Conservation (phyloP, 805 yeast species). For the Barnettozyma californica region DNA sequence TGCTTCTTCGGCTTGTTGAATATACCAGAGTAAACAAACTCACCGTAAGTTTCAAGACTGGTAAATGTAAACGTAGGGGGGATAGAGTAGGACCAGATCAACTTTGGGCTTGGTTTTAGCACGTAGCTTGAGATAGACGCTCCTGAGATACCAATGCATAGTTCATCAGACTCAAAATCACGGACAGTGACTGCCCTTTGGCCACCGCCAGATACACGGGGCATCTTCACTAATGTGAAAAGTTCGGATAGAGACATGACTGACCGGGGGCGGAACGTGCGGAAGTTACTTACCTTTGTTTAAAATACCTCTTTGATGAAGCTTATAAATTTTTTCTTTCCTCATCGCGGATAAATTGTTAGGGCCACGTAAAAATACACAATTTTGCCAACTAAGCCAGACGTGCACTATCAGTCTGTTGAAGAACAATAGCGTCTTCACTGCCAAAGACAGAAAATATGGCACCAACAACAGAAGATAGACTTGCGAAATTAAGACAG, state of each 20-base stretch:
- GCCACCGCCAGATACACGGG: conserved; percentile 19
- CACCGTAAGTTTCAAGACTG: conserved; percentile 11
- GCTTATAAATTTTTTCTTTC: background rate
- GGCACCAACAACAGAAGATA: conserved; percentile 4
- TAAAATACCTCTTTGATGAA: background rate
- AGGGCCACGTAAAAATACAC: background rate
- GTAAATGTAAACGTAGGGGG: conserved; percentile 39
- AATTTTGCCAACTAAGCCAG: background rate
- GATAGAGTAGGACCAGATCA: conserved; percentile 47
- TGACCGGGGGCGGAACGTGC: background rate
- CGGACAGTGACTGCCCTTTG: conserved; percentile 15
- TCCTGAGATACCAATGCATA: conserved; percentile 25
- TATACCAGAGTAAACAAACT: conserved; percentile 14
- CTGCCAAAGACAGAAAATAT: background rate
- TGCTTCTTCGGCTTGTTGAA: conserved; percentile 18
- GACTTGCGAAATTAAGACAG: conserved; percentile 24
- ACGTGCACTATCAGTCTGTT: too few relatives aligned
- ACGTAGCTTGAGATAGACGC: conserved; percentile 31
- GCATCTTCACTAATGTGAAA: conserved; percentile 21
- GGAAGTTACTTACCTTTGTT: background rate
- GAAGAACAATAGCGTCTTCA: background rate
- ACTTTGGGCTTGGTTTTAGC: conserved; percentile 46
- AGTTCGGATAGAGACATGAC: conserved; percentile 23
- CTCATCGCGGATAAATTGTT: conserved; percentile 1
- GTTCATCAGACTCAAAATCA: conserved; percentile 19